Conservation (phyloP, 495 filamentous ascomycete species). For the Cercophora scortea region DNA sequence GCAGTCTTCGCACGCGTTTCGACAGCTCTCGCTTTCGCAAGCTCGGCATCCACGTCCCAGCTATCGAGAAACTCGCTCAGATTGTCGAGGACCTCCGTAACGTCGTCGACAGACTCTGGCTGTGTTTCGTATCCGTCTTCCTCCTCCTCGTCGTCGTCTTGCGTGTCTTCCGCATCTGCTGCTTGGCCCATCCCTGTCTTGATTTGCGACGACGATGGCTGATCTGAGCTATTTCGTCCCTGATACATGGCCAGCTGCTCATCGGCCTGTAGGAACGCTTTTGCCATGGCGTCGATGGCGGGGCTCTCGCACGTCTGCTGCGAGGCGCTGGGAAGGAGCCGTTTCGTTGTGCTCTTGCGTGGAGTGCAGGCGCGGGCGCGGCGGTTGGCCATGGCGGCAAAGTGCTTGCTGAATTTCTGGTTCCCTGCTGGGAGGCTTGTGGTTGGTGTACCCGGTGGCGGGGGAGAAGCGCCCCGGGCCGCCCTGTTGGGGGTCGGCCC, state of each 20-base stretch:
- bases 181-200: background rate
- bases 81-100: conserved; percentile 33
- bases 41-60: conserved; percentile 34
- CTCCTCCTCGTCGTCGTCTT: conserved; percentile 5
- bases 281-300: conserved; percentile 31
- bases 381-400: conserved; percentile 22
- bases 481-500: background rate
- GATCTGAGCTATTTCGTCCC: background rate
- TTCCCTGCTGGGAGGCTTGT: conserved; percentile 3
- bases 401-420: conserved; percentile 27
- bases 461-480: conserved; percentile 16
- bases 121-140: conserved; percentile 6
- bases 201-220: background rate
- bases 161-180: background rate
- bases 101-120: conserved; percentile 23
- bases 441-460: conserved; percentile 7
- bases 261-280: conserved; percentile 25
- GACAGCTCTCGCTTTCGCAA: conserved; percentile 18
- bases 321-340: conserved; percentile 32
- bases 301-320: conserved; percentile 31
- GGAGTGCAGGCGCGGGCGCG: background rate
- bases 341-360: background rate
- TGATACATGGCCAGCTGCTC: background rate
- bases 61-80: conserved; percentile 31
- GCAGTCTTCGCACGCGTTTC: background rate